Percentiles rank a stretch among this genome's conserved stretches.
phyloP scores from a whole-genome alignment of 345 rosid genomes.

The Ricinus communis region DNA sequence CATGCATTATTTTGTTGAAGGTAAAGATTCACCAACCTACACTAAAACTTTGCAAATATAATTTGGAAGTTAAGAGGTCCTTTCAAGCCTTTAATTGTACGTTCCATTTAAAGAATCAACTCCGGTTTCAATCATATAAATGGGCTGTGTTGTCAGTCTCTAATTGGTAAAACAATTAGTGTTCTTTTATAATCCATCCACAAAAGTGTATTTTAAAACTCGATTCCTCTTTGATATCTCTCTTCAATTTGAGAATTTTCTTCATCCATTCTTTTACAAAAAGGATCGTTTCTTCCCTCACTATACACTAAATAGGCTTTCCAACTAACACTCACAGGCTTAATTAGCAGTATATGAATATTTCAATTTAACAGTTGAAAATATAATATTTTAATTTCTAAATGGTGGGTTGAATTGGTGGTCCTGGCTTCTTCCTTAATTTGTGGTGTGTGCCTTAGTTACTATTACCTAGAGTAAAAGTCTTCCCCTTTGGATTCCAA shows the following conservation, averaged over 20 bases:
- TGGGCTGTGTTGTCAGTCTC: not conserved
- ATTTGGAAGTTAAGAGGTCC: constrained; percentile 12
- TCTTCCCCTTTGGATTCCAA: constrained; percentile 13
- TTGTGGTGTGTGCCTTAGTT: not conserved
- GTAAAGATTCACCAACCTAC: constrained; percentile 10
- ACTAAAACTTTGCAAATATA: not conserved
- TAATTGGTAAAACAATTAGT: too few species aligned
- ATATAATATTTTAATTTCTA: not conserved
- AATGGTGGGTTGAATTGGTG: not conserved
- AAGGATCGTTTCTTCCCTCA: too few species aligned
- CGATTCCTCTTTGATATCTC: not conserved
- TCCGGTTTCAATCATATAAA: not conserved
- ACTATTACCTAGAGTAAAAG: not conserved
- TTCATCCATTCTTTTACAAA: too few species aligned
- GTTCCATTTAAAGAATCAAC: not conserved
- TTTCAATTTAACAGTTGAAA: too few species aligned
- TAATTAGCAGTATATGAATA: too few species aligned
- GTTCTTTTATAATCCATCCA: not conserved
- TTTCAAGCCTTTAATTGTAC: constrained; percentile 5
- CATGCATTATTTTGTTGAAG: not conserved
- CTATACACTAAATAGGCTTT: too few species aligned
- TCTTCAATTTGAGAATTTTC: too few species aligned
- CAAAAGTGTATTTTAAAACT: not conserved
- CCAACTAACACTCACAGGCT: too few species aligned
- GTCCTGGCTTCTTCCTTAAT: not conserved